Base-by-base conservation (phyloP, 2,329 filamentous ascomycete species). In the Daldinia sp. region DNA sequence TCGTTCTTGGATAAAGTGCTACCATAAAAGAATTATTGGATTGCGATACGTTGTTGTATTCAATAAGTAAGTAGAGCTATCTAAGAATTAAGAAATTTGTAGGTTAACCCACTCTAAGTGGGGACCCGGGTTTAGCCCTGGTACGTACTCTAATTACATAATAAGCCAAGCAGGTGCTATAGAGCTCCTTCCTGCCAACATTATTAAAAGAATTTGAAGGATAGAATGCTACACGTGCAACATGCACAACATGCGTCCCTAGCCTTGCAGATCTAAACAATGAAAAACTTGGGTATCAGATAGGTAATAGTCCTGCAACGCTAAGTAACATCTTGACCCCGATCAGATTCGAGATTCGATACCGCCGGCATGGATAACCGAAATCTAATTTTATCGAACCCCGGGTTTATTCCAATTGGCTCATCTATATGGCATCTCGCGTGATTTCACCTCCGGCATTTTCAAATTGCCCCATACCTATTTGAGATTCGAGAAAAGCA, bases 401-500 rank as follows among this genome's bases (percentile, higher is more conserved):
- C 4, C 23, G 53, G 53, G 35, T 48, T 43, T 30, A 23, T 53
- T 58, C 53, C 59, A 53, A 58, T 62, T 62, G 53, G 59, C 29
- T 32, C 48, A 48, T 48, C 48, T 37, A 37, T 13, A 32, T 55
- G 17, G 32, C 53, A 30, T 45, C 32, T 62, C 48, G 37, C 48
- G 25, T 48, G 37, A 30, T 43, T 55, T 30, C 13, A 55, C 30
- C n/a, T 48, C 45, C 25, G 27, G 27, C 3, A 48, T 30, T 29
- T 30, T 9, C n/a, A 30, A 6, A 48, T 21, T 15, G 27, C 27
- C 17, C 45, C 21, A 48, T 15, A 48, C 27, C 45, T 29, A 30
- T 48, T 48, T 48, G 10, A 48, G 45, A 30, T 48, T 48, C 30
- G 10, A 48, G 45, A 17, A 19, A 21, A 30, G n/a, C 39, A 27